These are phyloP conservation scores for Williopsis jadinii DNA, from an alignment of 1,139 yeast genomes.

Conservation along the genomic window DNA sequence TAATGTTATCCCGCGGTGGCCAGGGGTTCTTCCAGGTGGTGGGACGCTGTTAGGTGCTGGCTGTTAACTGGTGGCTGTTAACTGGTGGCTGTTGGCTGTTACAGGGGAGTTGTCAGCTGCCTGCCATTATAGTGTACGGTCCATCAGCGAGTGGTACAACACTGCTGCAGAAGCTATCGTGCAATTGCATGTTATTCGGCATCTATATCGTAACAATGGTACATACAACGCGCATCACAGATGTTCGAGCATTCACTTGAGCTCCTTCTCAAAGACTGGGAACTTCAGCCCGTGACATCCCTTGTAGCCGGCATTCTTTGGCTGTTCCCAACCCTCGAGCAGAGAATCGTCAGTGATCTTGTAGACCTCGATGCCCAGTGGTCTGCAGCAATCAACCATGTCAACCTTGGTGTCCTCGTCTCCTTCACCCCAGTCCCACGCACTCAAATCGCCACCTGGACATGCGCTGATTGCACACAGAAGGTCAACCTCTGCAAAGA, in stretches of 20 bases:
- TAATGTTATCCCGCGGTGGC: too few species aligned
- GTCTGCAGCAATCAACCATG: slow-evolving; percentile 58
- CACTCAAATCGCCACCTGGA: slow-evolving; percentile 64
- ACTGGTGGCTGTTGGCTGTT: too few species aligned
- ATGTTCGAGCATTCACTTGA: too few species aligned
- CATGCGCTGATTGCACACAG: slow-evolving; percentile 62
- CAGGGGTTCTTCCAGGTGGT: too few species aligned
- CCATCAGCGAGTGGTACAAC: neutral
- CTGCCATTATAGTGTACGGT: neutral
- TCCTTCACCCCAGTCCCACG: slow-evolving; percentile 68
- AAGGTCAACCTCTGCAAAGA: slow-evolving; percentile 60
- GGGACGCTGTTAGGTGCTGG: too few species aligned
- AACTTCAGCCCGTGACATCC: slow-evolving; percentile 48
- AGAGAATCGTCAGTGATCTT: slow-evolving; percentile 38
- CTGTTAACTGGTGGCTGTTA: too few species aligned
- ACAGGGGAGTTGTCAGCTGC: neutral
- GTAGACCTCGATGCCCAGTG: slow-evolving; percentile 57
- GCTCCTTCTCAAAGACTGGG: slow-evolving; percentile 18
- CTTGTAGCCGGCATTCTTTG: slow-evolving; percentile 42
- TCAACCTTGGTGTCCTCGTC: slow-evolving; percentile 38
- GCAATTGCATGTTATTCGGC: too few species aligned
- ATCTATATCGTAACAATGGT: too few species aligned
- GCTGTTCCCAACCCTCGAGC: slow-evolving; percentile 44
- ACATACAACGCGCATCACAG: too few species aligned
- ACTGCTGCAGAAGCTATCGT: too few species aligned